Percentiles rank a stretch among this genome's conserved stretches.
Evolutionary conservation across 2,329 filamentous ascomycete species (phyloP).

Genomic region (Hypoxylon sp.): DNA sequence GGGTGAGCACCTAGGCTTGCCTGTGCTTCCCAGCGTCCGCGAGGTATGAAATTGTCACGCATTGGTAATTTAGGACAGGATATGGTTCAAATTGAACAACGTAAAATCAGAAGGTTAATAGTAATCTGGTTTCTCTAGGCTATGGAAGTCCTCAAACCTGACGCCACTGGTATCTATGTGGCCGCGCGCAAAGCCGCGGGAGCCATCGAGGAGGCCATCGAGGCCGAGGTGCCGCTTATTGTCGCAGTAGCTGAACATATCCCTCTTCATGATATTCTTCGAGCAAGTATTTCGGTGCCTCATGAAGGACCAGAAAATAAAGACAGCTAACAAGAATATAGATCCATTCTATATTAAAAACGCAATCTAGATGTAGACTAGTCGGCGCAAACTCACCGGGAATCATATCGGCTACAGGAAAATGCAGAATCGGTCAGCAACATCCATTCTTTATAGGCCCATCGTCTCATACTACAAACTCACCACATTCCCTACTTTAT

Average conservation of each 20-base stretch:
- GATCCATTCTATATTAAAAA: conserved; percentile 71
- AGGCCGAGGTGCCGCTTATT: conserved; percentile 81
- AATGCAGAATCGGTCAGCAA: conserved; percentile 62
- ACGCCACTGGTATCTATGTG: conserved; percentile 85
- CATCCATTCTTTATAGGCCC: too few relatives aligned
- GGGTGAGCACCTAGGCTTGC: conserved; percentile 80
- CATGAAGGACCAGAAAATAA: not conserved
- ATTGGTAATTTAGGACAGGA: not conserved
- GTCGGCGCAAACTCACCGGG: conserved; percentile 82
- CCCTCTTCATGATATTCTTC: conserved; percentile 79
- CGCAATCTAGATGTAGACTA: conserved; percentile 77
- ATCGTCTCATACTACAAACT: too few relatives aligned
- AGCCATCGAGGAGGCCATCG: conserved; percentile 85
- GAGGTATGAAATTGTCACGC: conserved; percentile 58
- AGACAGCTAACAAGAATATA: conserved; percentile 10
- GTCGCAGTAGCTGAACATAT: conserved; percentile 83
- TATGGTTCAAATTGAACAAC: conserved; percentile 22
- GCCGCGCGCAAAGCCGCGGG: conserved; percentile 79
- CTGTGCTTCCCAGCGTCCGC: conserved; percentile 77
- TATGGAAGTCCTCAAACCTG: conserved; percentile 78
- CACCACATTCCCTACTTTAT: conserved; percentile 59
- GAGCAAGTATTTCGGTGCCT: conserved; percentile 61
- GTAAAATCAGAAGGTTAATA: conserved; percentile 11
- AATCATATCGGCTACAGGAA: conserved; percentile 79
- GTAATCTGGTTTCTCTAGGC: conserved; percentile 62